Evolutionary conservation across 2,329 filamentous ascomycete genomes (phyloP).

Genomic region (Leptodontidium sp.): DNA sequence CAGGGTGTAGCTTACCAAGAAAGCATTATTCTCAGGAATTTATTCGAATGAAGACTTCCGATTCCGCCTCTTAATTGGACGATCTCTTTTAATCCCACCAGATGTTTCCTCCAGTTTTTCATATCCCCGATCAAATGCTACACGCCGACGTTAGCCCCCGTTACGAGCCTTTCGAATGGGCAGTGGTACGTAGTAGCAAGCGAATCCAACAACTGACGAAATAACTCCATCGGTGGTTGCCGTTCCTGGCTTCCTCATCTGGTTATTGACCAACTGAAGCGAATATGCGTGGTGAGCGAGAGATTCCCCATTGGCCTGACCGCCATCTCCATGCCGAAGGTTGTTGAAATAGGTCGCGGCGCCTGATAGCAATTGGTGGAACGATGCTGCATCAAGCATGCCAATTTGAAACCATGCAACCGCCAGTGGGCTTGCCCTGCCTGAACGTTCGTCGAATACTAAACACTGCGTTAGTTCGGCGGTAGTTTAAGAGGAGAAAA

Average conservation of each 20-base stretch:
- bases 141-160: background rate
- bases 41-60: background rate
- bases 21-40: background rate
- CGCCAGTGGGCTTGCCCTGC: background rate
- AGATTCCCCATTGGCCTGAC: background rate
- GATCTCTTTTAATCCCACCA: conserved; percentile 2
- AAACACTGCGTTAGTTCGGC: background rate
- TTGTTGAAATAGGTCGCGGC: conserved; percentile 13
- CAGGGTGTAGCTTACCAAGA: background rate
- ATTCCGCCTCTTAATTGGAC: background rate
- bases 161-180: no score
- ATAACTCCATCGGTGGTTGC: conserved; percentile 11
- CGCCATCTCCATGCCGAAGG: background rate
- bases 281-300: conserved; percentile 10
- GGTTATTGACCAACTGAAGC: conserved; percentile 3
- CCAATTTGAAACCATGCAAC: conserved; percentile 4
- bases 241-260: background rate
- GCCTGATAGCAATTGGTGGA: conserved; percentile 11
- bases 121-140: conserved; percentile 14
- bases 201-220: conserved; percentile 9
- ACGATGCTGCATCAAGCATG: conserved; percentile 5
- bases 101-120: conserved; percentile 3
- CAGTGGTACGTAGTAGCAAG: conserved; percentile 2
- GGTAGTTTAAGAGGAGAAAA: no score
- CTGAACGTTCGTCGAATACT: conserved; percentile 7